These are phyloP conservation scores for Colletotrichum orchidophilum DNA, from an alignment of 2,329 filamentous ascomycete genomes.

Conservation along the genomic window DNA sequence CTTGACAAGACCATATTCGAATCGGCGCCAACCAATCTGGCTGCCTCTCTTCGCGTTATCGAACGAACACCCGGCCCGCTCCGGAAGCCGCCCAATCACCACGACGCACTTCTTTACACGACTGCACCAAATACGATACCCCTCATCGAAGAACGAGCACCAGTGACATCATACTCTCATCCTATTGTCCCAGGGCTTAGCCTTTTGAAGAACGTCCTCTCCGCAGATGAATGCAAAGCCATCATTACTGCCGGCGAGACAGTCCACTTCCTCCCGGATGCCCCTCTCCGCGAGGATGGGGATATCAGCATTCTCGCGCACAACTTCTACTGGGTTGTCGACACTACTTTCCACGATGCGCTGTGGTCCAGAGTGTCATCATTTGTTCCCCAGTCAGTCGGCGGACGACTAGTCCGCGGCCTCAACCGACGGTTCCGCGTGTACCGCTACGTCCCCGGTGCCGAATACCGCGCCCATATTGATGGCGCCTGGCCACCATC, in stretches of 20 bases:
- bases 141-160: slow-evolving; percentile 54
- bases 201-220: slow-evolving; percentile 68
- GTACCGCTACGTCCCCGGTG: slow-evolving; percentile 77
- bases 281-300: slow-evolving; percentile 71
- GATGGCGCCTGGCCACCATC: slow-evolving; percentile 79
- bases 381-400: slow-evolving; percentile 64
- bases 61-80: slow-evolving; percentile 68
- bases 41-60: slow-evolving; percentile 62
- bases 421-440: slow-evolving; percentile 77
- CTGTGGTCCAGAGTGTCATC: slow-evolving; percentile 70
- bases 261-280: slow-evolving; percentile 73
- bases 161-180: slow-evolving; percentile 66
- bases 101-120: slow-evolving; percentile 72
- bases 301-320: slow-evolving; percentile 74
- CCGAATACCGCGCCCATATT: slow-evolving; percentile 77
- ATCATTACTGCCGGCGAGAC: slow-evolving; percentile 74
- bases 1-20: slow-evolving; percentile 64
- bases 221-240: slow-evolving; percentile 67
- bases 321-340: slow-evolving; percentile 79
- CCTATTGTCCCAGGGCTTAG: slow-evolving; percentile 70
- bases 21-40: slow-evolving; percentile 46
- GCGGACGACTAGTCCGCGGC: slow-evolving; percentile 67
- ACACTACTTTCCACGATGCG: slow-evolving; percentile 68
- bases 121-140: slow-evolving; percentile 65
- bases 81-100: slow-evolving; percentile 74